phyloP scores from a whole-genome alignment of 2,329 filamentous ascomycete genomes.

The Aspergillus sp. region DNA sequence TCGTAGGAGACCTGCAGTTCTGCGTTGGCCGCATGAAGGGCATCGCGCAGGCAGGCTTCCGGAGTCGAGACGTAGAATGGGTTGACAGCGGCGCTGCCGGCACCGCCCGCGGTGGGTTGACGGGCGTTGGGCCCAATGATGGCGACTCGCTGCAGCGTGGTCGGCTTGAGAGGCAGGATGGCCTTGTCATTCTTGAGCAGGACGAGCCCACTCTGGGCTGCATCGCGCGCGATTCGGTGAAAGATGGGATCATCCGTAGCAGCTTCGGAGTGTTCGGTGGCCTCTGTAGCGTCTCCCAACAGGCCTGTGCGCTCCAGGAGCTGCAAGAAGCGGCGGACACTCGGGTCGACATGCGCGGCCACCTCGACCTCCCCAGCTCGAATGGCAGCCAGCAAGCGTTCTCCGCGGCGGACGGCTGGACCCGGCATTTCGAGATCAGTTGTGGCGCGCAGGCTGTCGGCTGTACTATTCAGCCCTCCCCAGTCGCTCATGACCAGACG shows the following conservation, averaged over 20 bases:
- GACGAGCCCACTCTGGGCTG: too few species aligned
- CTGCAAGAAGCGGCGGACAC: too few species aligned
- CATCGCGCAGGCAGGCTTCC: too few species aligned
- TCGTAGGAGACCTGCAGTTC: too few species aligned
- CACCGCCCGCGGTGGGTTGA: conserved; percentile 5
- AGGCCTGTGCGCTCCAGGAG: too few species aligned
- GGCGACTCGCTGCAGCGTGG: not conserved
- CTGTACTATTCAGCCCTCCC: not conserved
- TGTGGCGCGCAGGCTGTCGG: not conserved
- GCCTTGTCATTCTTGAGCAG: conserved; percentile 8
- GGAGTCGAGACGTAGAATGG: conserved; percentile 6
- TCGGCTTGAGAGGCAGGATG: not conserved
- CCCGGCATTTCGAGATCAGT: conserved; percentile 4
- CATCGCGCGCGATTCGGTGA: too few species aligned
- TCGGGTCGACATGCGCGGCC: not conserved
- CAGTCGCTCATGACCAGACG: conserved; percentile 1
- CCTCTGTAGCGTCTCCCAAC: too few species aligned
- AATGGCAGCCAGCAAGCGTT: not conserved
- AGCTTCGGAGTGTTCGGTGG: too few species aligned
- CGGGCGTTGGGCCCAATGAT: conserved; percentile 11
- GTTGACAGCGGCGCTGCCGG: conserved; percentile 11
- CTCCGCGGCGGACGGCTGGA: not conserved
- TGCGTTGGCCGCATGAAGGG: too few species aligned
- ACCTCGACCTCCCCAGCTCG: not conserved
- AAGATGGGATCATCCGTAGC: too few species aligned